Evolutionary conservation across 192 early-diverging fungal species (phyloP).

Genomic region (Gaertneriomyces semiglobifer): DNA sequence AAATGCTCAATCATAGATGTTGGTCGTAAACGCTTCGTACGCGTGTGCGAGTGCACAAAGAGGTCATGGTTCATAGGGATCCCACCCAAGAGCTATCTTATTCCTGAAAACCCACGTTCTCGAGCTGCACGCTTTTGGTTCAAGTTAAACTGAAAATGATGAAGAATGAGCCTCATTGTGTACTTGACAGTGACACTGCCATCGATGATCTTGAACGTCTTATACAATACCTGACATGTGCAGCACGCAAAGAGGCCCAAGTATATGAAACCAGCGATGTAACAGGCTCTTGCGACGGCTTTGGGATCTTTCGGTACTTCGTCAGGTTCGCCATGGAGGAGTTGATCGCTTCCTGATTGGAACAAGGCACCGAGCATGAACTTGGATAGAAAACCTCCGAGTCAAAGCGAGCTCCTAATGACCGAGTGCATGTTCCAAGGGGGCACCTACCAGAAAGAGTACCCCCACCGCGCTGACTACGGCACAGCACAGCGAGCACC

Average conservation of each 20-base stretch:
- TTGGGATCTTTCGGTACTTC: slow-evolving; percentile 21
- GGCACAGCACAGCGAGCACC: too few relatives aligned
- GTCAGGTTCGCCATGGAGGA: slow-evolving; percentile 19
- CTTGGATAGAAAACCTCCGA: neutral
- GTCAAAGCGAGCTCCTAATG: too few relatives aligned
- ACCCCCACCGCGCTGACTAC: too few relatives aligned
- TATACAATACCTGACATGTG: slow-evolving; percentile 18
- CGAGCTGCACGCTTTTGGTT: slow-evolving; percentile 8
- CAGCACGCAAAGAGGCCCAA: slow-evolving; percentile 30
- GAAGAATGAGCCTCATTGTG: neutral
- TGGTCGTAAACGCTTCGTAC: too few relatives aligned
- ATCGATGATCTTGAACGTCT: neutral
- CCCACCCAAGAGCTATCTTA: neutral
- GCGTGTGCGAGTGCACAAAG: too few relatives aligned
- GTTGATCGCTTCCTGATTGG: slow-evolving; percentile 16
- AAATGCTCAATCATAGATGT: too few relatives aligned
- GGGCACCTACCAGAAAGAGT: too few relatives aligned
- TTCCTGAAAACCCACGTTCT: slow-evolving; percentile 20
- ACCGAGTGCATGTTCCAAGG: too few relatives aligned
- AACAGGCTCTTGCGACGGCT: slow-evolving; percentile 26
- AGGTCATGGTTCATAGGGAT: too few relatives aligned
- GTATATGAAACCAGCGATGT: slow-evolving; percentile 33
- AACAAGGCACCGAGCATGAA: slow-evolving; percentile 27
- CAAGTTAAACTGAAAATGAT: slow-evolving; percentile 13
- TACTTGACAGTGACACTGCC: neutral